Percentiles rank a stretch among this genome's conserved stretches.
phyloP scores from a whole-genome alignment of 2,329 filamentous ascomycete species.

The Epichloe sibirici region DNA sequence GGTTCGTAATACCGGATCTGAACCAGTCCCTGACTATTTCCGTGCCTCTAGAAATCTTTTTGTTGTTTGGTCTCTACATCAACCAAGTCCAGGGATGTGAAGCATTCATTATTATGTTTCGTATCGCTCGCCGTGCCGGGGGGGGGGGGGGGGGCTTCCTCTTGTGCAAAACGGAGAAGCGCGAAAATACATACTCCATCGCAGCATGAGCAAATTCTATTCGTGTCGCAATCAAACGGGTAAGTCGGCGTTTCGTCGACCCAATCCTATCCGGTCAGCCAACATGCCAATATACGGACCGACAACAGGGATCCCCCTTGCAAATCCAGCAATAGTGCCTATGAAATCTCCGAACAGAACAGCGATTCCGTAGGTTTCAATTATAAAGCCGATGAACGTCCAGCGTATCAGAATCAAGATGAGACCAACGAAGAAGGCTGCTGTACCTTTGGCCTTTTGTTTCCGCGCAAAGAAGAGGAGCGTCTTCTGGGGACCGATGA shows the following conservation, averaged over 20 bases:
- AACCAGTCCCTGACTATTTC: neutral
- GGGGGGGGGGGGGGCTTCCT: neutral
- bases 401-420: constrained; percentile 77
- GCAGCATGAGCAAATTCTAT: neutral
- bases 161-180: neutral
- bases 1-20: neutral
- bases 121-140: neutral
- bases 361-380: constrained; percentile 88
- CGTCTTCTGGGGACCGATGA: constrained; percentile 87
- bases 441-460: constrained; percentile 85
- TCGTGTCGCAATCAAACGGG: constrained; percentile 45
- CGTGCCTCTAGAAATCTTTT: neutral
- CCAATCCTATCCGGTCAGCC: constrained; percentile 59
- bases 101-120: neutral
- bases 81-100: neutral
- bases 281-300: constrained; percentile 72
- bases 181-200: neutral
- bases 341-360: constrained; percentile 94
- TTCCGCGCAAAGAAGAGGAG: constrained; percentile 86
- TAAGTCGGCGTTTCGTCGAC: constrained; percentile 62
- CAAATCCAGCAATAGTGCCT: constrained; percentile 81
- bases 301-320: constrained; percentile 70
- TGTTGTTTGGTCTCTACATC: neutral
- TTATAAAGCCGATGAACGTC: constrained; percentile 79
- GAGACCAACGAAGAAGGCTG: constrained; percentile 76